phyloP scores from a whole-genome alignment of 495 filamentous ascomycete genomes.

The Xylaria flabelliformis region DNA sequence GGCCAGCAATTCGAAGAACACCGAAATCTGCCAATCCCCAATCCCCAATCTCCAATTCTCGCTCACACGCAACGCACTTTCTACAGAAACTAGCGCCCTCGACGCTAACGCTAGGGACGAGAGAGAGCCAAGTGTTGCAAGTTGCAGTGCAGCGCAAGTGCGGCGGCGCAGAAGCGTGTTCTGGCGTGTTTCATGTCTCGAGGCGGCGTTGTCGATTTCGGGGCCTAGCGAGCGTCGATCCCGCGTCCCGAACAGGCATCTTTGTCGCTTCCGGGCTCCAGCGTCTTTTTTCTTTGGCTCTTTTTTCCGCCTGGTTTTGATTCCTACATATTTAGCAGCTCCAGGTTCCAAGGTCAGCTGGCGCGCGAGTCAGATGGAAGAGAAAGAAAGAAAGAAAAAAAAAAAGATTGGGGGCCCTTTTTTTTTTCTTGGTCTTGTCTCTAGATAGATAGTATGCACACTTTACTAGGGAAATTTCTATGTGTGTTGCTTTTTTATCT shows the following conservation, averaged over 20 bases:
- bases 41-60: too few relatives aligned
- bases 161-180: neutral
- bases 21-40: too few relatives aligned
- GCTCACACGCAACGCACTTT: too few relatives aligned
- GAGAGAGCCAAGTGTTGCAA: too few relatives aligned
- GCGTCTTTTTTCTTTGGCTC: neutral
- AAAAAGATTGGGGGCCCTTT: neutral
- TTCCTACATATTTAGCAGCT: constrained; percentile 1
- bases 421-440: neutral
- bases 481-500: too few relatives aligned
- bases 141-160: neutral
- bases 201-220: constrained; percentile 24
- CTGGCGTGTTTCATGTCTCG: constrained; percentile 27
- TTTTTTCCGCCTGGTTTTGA: neutral
- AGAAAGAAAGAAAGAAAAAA: neutral
- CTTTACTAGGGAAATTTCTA: neutral
- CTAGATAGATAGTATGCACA: neutral
- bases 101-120: neutral
- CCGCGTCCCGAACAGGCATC: constrained; percentile 26
- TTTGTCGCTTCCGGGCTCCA: neutral
- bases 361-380: neutral
- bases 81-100: too few relatives aligned
- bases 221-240: constrained; percentile 26
- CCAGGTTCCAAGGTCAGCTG: neutral
- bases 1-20: neutral